phyloP scores from a whole-genome alignment of 192 early-diverging fungal genomes.

The Diversispora eburnea region DNA sequence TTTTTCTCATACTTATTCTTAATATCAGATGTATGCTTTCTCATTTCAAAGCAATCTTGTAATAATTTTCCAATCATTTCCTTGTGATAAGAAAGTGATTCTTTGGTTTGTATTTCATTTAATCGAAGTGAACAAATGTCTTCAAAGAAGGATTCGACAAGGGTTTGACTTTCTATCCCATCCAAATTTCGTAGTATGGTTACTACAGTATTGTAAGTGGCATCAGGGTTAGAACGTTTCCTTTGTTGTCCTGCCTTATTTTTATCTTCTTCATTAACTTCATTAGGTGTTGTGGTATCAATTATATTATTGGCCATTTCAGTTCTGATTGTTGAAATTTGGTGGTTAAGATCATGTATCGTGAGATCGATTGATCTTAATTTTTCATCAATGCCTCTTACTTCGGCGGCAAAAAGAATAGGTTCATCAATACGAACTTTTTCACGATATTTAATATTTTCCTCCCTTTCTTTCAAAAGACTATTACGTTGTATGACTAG shows the following conservation, averaged over 20 bases:
- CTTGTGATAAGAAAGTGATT: too few species aligned
- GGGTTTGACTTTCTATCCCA: constrained; percentile 44
- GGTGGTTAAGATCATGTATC: constrained; percentile 52
- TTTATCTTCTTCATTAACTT: constrained; percentile 30
- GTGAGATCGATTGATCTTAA: constrained; percentile 56
- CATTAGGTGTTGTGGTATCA: not conserved
- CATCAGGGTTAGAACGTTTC: constrained; percentile 37
- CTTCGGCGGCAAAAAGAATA: constrained; percentile 19
- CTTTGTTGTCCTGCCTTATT: not conserved
- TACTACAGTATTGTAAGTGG: constrained; percentile 49
- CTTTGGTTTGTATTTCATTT: too few species aligned
- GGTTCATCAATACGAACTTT: constrained; percentile 29
- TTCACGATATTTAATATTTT: constrained; percentile 48
- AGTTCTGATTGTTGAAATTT: constrained; percentile 48
- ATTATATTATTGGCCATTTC: constrained; percentile 41
- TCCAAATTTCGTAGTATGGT: constrained; percentile 50
- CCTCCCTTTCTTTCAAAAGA: constrained; percentile 46
- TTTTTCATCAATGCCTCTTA: constrained; percentile 55
- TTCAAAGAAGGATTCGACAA: constrained; percentile 53
- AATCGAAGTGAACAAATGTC: constrained; percentile 51
- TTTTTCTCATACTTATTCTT: too few species aligned
- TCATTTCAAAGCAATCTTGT: too few species aligned
- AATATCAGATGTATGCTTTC: too few species aligned
- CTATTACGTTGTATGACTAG: constrained; percentile 47
- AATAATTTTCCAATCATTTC: too few species aligned